Conservation (phyloP, 805 yeast genomes). For the Wickerhamomyces canadensis region DNA sequence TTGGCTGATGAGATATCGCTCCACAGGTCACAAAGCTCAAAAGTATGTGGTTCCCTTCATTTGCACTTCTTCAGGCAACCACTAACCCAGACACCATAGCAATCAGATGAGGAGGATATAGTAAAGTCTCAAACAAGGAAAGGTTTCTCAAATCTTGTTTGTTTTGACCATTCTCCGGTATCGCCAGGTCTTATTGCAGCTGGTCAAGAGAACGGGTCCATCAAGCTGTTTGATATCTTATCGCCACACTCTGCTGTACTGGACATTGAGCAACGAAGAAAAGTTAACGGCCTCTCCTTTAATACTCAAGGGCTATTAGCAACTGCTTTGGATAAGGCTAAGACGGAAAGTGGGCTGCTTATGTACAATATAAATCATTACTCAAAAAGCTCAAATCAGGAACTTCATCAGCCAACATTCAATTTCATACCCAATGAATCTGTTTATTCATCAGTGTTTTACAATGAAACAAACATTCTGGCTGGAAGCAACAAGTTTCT, state of each 20-base stretch:
- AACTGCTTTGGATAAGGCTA: slow-evolving; percentile 63
- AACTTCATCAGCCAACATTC: slow-evolving; percentile 46
- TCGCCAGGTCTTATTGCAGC: slow-evolving; percentile 60
- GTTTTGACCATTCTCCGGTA: slow-evolving; percentile 54
- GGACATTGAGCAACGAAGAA: slow-evolving; percentile 50
- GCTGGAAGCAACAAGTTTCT: slow-evolving; percentile 75
- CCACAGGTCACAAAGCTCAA: slow-evolving; percentile 45
- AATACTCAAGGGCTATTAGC: slow-evolving; percentile 62
- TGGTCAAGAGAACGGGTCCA: slow-evolving; percentile 68
- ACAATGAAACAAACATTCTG: slow-evolving; percentile 54
- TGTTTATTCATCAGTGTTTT: slow-evolving; percentile 61
- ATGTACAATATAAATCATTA: slow-evolving; percentile 75
- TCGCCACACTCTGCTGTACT: slow-evolving; percentile 19
- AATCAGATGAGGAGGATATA: slow-evolving; percentile 40
- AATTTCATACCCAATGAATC: slow-evolving; percentile 71
- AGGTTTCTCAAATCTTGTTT: slow-evolving; percentile 66
- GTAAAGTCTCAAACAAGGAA: slow-evolving; percentile 45
- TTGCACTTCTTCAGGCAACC: neutral
- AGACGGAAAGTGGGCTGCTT: slow-evolving; percentile 63
- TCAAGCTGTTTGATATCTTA: slow-evolving; percentile 57
- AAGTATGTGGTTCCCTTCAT: slow-evolving; percentile 9
- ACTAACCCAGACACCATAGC: neutral
- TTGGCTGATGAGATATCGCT: slow-evolving; percentile 74
- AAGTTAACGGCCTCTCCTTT: slow-evolving; percentile 72
- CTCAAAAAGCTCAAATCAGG: slow-evolving; percentile 40